Percentiles rank a stretch among this genome's conserved stretches.
phyloP scores from a whole-genome alignment of 805 yeast genomes.

The Starmerella floricola region DNA sequence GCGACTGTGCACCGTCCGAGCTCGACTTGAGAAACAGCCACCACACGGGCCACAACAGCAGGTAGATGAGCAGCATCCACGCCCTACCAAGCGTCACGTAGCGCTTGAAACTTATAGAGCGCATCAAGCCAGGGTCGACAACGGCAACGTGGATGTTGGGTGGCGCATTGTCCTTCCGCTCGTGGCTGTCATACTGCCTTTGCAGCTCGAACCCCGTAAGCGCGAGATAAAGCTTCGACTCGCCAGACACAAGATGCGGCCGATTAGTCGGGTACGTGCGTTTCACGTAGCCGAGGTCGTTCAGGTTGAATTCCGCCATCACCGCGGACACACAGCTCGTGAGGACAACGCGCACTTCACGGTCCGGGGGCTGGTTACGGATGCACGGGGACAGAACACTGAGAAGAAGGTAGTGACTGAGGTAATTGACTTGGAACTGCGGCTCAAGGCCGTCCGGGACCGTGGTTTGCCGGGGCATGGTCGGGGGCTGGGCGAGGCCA shows the following conservation, averaged over 20 bases:
- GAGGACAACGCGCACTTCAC: conserved; percentile 78
- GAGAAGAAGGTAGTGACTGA: conserved; percentile 68
- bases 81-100: conserved; percentile 54
- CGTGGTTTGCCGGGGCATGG: conserved; percentile 43
- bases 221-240: conserved; percentile 64
- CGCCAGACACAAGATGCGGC: conserved; percentile 72
- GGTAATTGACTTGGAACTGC: conserved; percentile 74
- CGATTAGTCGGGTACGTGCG: conserved; percentile 45
- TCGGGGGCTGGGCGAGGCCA: conserved; percentile 64
- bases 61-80: conserved; percentile 44
- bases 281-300: conserved; percentile 44
- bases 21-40: conserved; percentile 72
- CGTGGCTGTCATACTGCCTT: conserved; percentile 43
- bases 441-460: conserved; percentile 75
- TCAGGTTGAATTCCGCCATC: conserved; percentile 50
- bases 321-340: conserved; percentile 70
- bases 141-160: conserved; percentile 56
- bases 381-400: conserved; percentile 73
- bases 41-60: conserved; percentile 66
- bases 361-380: conserved; percentile 81
- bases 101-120: conserved; percentile 76
- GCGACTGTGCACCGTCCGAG: conserved; percentile 66
- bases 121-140: conserved; percentile 86
- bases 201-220: conserved; percentile 74
- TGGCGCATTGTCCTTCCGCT: conserved; percentile 56